Conservation (phyloP, 148 eudicot genomes). For the Camellia lanceoleosa region DNA sequence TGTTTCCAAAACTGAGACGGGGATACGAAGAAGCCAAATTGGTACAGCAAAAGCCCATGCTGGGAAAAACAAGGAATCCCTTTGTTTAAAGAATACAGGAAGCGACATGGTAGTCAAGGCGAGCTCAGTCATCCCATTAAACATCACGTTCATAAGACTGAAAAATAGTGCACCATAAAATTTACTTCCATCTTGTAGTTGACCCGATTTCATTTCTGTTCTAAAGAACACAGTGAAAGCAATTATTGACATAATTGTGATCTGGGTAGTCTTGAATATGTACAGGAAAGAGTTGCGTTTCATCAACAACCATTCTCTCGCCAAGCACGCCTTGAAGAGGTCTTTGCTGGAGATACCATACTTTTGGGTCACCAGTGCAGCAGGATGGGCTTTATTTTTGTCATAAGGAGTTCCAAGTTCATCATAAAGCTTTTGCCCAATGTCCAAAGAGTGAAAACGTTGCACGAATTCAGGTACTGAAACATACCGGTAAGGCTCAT, state of each 20-base stretch:
- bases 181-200: conserved; percentile 32
- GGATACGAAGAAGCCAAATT: conserved; percentile 45
- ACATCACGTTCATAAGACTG: conserved; percentile 43
- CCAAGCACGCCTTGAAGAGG: conserved; percentile 50
- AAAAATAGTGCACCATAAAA: conserved; percentile 43
- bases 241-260: conserved; percentile 45
- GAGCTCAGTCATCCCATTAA: conserved; percentile 43
- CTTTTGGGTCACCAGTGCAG: conserved; percentile 40
- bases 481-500: conserved; percentile 28
- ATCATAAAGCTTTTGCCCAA: conserved; percentile 26
- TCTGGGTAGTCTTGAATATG: conserved; percentile 57
- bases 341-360: conserved; percentile 52
- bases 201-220: conserved; percentile 32
- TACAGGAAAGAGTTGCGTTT: conserved; percentile 58
- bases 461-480: conserved; percentile 33
- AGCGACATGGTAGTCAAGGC: conserved; percentile 34
- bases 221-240: conserved; percentile 55
- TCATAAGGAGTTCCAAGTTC: conserved; percentile 37
- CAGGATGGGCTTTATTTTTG: conserved; percentile 38
- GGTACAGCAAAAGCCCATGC: conserved; percentile 57
- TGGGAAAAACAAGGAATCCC: conserved; percentile 37
- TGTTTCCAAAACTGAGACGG: conserved; percentile 47
- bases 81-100: conserved; percentile 40
- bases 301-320: conserved; percentile 65
- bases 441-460: conserved; percentile 24